phyloP scores from a whole-genome alignment of 805 yeast species.

The Saccharomycopsis sp. region DNA sequence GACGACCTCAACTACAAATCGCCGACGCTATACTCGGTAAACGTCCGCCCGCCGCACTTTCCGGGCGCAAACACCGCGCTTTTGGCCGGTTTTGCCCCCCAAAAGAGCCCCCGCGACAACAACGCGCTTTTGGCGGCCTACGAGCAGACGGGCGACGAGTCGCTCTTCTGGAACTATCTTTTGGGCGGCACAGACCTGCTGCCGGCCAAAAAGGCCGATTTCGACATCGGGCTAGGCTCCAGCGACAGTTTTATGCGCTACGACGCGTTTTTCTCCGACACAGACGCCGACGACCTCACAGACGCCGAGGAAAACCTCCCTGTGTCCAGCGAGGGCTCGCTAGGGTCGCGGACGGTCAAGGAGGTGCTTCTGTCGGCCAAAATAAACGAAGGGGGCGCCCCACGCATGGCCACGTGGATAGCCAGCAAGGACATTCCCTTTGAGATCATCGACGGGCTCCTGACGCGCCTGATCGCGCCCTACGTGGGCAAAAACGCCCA shows the following conservation, averaged over 20 bases:
- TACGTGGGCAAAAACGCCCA: no score
- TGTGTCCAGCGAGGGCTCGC: slow-evolving; percentile 48
- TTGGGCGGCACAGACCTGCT: no score
- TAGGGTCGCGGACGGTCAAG: slow-evolving; percentile 80
- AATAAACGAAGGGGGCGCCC: slow-evolving; percentile 68
- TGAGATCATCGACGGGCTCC: slow-evolving; percentile 90
- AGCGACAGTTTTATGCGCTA: slow-evolving; percentile 23
- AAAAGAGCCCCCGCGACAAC: slow-evolving; percentile 25
- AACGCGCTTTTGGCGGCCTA: slow-evolving; percentile 22
- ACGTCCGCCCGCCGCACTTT: not conserved
- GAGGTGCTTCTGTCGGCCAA: slow-evolving; percentile 86
- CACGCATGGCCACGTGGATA: slow-evolving; percentile 88
- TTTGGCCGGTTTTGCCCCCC: not conserved
- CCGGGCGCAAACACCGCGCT: not conserved
- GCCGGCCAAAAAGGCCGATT: no score
- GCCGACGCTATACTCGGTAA: slow-evolving; percentile 13
- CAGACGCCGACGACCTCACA: slow-evolving; percentile 80
- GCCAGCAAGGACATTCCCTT: slow-evolving; percentile 72
- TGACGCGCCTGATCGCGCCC: slow-evolving; percentile 75
- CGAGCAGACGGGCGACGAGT: slow-evolving; percentile 50
- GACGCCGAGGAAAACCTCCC: slow-evolving; percentile 89
- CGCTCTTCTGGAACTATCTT: slow-evolving; percentile 69
- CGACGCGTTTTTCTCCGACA: slow-evolving; percentile 32
- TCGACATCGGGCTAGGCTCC: slow-evolving; percentile 13
- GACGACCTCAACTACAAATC: slow-evolving; percentile 25